Percentiles rank a stretch among this genome's conserved stretches.
Evolutionary conservation across 2,329 filamentous ascomycete genomes (phyloP).

Genomic region (Pestalotiopsis sp.): DNA sequence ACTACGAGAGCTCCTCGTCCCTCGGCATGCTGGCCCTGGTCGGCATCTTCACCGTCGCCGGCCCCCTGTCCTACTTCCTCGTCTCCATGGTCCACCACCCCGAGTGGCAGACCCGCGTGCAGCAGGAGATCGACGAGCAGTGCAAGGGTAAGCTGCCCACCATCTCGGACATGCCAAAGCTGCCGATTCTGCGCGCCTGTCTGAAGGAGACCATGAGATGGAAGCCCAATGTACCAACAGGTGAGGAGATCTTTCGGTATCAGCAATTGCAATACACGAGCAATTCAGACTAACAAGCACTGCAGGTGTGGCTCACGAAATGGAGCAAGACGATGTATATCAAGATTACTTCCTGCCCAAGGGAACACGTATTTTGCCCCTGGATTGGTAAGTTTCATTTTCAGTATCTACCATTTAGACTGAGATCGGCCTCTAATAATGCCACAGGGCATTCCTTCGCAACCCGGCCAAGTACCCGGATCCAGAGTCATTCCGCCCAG

Average conservation of each 20-base stretch:
- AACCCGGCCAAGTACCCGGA: slow-evolving; percentile 51
- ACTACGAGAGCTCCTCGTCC: slow-evolving; percentile 32
- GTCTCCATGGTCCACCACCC: slow-evolving; percentile 48
- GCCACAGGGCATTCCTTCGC: slow-evolving; percentile 48
- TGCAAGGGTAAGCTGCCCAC: slow-evolving; percentile 42
- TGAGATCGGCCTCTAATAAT: slow-evolving; percentile 7
- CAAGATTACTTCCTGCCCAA: slow-evolving; percentile 50
- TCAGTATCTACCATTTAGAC: neutral
- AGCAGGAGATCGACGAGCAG: slow-evolving; percentile 43
- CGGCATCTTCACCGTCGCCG: slow-evolving; percentile 37
- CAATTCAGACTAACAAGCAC: neutral
- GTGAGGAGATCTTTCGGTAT: slow-evolving; percentile 16
- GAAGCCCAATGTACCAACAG: slow-evolving; percentile 46
- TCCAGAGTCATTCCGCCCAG: slow-evolving; percentile 50
- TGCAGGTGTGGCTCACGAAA: slow-evolving; percentile 48
- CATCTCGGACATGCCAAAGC: slow-evolving; percentile 40
- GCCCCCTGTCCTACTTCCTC: slow-evolving; percentile 35
- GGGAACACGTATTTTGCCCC: slow-evolving; percentile 41
- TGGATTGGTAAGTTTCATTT: slow-evolving; percentile 34
- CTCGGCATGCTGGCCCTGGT: slow-evolving; percentile 38
- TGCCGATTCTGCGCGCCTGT: slow-evolving; percentile 44
- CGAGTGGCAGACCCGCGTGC: slow-evolving; percentile 44
- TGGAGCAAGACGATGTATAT: slow-evolving; percentile 50
- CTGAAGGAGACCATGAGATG: slow-evolving; percentile 46
- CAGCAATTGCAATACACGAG: neutral